Percentiles rank a stretch among this genome's conserved stretches.
These are phyloP conservation scores for Teratosphaeria nubilosa DNA, from an alignment of 2,329 filamentous ascomycete genomes.

Conservation along the genomic window DNA sequence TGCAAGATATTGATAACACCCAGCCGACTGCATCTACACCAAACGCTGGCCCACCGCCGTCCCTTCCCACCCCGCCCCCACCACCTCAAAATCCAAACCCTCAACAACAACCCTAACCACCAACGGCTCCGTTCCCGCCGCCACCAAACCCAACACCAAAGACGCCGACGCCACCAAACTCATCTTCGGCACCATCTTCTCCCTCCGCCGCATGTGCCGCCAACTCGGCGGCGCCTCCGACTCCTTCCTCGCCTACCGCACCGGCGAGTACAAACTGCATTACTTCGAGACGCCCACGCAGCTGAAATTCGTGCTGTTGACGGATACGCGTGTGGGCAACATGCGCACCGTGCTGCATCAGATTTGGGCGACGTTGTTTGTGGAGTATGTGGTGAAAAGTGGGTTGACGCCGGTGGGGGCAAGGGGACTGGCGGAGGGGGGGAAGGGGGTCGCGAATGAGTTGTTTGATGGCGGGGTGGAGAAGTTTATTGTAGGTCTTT, in stretches of 20 bases:
- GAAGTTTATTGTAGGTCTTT: slow-evolving; percentile 53
- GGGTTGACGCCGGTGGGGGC: slow-evolving; percentile 53
- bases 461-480: slow-evolving; percentile 59
- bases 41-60: slow-evolving; percentile 60
- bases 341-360: slow-evolving; percentile 93
- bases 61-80: slow-evolving; percentile 33
- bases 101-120: slow-evolving; percentile 27
- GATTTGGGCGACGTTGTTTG: slow-evolving; percentile 96
- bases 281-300: slow-evolving; percentile 91
- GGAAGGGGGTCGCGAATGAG: slow-evolving; percentile 50
- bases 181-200: slow-evolving; percentile 94
- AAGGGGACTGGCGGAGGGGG: slow-evolving; percentile 35
- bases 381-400: slow-evolving; percentile 74
- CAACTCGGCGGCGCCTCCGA: slow-evolving; percentile 91
- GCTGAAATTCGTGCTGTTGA: slow-evolving; percentile 93
- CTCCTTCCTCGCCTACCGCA: slow-evolving; percentile 84
- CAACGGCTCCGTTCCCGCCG: neutral
- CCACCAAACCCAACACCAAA: slow-evolving; percentile 5
- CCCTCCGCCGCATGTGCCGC: slow-evolving; percentile 88
- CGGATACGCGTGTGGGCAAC: slow-evolving; percentile 77
- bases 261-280: slow-evolving; percentile 92
- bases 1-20: too few species aligned
- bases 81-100: slow-evolving; percentile 38
- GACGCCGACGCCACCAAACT: slow-evolving; percentile 81
- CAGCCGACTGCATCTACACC: slow-evolving; percentile 96